Conservation (phyloP, 2,329 filamentous ascomycete species). For the Hymenoscyphus scutula region DNA sequence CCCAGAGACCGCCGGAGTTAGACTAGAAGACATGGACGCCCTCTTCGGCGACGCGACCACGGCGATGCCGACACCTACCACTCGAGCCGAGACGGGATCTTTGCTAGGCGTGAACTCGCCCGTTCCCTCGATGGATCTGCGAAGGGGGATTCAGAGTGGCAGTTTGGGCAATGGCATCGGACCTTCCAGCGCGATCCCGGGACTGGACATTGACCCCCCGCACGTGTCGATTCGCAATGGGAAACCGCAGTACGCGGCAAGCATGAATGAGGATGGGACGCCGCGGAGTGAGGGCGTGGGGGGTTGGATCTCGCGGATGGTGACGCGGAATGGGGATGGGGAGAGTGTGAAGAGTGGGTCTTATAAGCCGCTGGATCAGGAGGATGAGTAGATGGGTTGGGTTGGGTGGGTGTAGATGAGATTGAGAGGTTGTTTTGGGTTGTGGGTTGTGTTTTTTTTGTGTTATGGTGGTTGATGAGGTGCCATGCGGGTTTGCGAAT, state of each 20-base stretch:
- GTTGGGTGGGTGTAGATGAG: too few relatives aligned
- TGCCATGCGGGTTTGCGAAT: too few relatives aligned
- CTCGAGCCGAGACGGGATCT: conserved; percentile 77
- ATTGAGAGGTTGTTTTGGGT: too few relatives aligned
- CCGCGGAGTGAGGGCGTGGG: conserved; percentile 52
- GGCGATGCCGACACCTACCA: conserved; percentile 73
- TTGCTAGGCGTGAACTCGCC: conserved; percentile 77
- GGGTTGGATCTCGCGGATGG: conserved; percentile 68
- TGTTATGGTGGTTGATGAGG: too few relatives aligned
- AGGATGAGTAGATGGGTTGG: conserved; percentile 33
- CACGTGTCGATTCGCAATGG: conserved; percentile 53
- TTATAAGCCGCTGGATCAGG: conserved; percentile 42
- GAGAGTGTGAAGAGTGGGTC: conserved; percentile 31
- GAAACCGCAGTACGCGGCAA: conserved; percentile 42
- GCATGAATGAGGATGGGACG: conserved; percentile 33
- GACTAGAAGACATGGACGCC: conserved; percentile 93
- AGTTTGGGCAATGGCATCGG: conserved; percentile 43
- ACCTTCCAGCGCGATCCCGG: conserved; percentile 70
- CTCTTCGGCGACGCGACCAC: conserved; percentile 93
- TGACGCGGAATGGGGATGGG: conserved; percentile 47
- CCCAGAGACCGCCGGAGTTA: conserved; percentile 92
- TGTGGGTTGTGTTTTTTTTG: not conserved
- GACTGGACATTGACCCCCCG: conserved; percentile 78
- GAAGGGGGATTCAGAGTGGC: conserved; percentile 44
- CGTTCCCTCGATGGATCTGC: conserved; percentile 71